These are phyloP conservation scores for Fusarium denticulatum DNA, from an alignment of 2,329 filamentous ascomycete genomes.

Conservation along the genomic window DNA sequence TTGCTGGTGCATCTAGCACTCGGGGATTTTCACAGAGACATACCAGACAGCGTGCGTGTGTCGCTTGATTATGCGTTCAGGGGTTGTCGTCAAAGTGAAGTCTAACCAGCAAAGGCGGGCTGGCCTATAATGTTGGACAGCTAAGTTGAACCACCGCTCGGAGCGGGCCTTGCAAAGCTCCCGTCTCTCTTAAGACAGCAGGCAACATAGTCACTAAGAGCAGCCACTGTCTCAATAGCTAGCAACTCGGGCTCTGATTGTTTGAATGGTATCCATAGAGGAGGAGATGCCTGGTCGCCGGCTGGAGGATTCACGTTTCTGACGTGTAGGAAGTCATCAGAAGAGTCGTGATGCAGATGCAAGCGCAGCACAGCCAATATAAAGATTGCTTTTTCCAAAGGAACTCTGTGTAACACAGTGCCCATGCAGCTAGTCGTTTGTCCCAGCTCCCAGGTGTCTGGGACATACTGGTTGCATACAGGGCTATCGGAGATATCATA, in stretches of 20 bases:
- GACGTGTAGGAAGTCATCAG: not conserved
- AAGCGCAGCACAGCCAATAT: constrained; percentile 1
- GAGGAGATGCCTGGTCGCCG: not conserved
- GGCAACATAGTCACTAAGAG: constrained; percentile 8
- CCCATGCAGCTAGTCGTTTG: not conserved
- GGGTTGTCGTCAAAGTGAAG: not conserved
- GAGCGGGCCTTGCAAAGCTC: constrained; percentile 29
- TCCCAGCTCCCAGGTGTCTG: constrained; percentile 17
- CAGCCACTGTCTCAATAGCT: constrained; percentile 24
- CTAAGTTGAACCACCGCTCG: constrained; percentile 8
- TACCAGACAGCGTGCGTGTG: not conserved
- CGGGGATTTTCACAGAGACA: not conserved
- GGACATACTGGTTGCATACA: constrained; percentile 11
- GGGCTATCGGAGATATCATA: constrained; percentile 21
- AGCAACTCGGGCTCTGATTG: constrained; percentile 16
- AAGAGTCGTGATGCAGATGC: constrained; percentile 1
- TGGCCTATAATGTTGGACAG: not conserved
- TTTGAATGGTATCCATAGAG: constrained; percentile 25
- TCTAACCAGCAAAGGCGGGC: not conserved
- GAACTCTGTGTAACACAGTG: not conserved
- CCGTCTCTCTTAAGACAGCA: constrained; percentile 4
- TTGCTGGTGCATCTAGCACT: not conserved
- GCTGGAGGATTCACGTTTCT: constrained; percentile 5
- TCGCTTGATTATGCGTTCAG: not conserved
- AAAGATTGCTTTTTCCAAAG: constrained; percentile 16